Conservation (phyloP, 2,329 filamentous ascomycete genomes). For the Nigrograna mackinnonii region DNA sequence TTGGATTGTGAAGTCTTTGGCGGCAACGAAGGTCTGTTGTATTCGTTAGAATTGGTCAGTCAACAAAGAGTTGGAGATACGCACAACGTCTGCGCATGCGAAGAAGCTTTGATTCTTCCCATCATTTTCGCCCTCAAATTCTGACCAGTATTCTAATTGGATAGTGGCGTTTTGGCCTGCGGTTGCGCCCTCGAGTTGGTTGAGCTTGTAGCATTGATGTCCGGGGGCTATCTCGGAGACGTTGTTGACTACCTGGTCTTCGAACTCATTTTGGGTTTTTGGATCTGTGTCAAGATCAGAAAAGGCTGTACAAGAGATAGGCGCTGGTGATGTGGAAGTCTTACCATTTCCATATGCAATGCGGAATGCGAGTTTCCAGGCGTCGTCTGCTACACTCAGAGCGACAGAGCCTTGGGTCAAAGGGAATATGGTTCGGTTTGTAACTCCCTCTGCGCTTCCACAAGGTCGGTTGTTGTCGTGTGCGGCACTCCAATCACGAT, state of each 20-base stretch:
- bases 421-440: constrained; percentile 61
- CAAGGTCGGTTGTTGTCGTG: constrained; percentile 63
- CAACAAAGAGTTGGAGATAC: constrained; percentile 1
- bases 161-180: constrained; percentile 50
- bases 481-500: constrained; percentile 58
- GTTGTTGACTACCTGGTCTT: constrained; percentile 33
- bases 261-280: constrained; percentile 44
- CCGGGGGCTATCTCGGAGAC: constrained; percentile 47
- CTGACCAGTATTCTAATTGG: constrained; percentile 49
- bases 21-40: constrained; percentile 41
- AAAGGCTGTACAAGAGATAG: neutral
- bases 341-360: constrained; percentile 58
- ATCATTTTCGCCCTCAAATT: constrained; percentile 45
- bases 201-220: constrained; percentile 50
- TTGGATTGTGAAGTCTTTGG: constrained; percentile 43
- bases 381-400: constrained; percentile 61
- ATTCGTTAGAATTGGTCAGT: neutral
- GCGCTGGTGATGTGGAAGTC: constrained; percentile 5
- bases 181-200: constrained; percentile 32
- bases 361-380: constrained; percentile 57
- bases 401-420: constrained; percentile 60
- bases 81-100: constrained; percentile 50
- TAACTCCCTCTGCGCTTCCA: constrained; percentile 53
- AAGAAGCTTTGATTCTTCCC: constrained; percentile 47
- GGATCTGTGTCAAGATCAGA: constrained; percentile 31